Evolutionary conservation across 805 yeast genomes (phyloP).

Genomic region (Nakazawaea peltata): DNA sequence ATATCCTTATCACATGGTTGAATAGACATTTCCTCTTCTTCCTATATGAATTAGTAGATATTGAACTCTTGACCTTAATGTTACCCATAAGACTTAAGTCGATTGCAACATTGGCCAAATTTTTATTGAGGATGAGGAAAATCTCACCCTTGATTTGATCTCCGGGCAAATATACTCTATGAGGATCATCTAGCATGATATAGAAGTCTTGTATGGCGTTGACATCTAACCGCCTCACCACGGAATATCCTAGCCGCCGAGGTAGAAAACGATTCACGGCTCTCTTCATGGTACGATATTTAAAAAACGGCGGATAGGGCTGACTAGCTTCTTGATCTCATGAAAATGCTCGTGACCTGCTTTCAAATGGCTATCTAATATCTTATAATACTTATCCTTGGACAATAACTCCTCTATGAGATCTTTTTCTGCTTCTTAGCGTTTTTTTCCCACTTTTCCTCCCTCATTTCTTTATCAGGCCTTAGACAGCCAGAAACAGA

Average conservation of each 20-base stretch:
- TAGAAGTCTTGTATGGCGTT: conserved; percentile 55
- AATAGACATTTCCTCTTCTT: conserved; percentile 45
- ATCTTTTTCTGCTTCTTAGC: too few species aligned
- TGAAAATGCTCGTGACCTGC: too few species aligned
- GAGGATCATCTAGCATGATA: conserved; percentile 67
- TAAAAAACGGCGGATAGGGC: too few species aligned
- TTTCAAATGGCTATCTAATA: too few species aligned
- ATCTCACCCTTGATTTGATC: conserved; percentile 64
- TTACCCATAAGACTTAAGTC: conserved; percentile 48
- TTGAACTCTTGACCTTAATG: conserved; percentile 42
- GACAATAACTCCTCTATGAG: too few species aligned
- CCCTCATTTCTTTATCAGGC: too few species aligned
- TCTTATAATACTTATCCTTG: too few species aligned
- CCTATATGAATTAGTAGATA: conserved; percentile 44
- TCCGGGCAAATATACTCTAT: conserved; percentile 71
- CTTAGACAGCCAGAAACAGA: too few species aligned
- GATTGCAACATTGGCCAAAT: conserved; percentile 44
- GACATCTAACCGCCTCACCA: conserved; percentile 23
- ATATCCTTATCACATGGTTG: conserved; percentile 50
- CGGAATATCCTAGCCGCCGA: conserved; percentile 4
- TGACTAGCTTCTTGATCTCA: too few species aligned
- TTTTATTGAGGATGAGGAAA: conserved; percentile 46
- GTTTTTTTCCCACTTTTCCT: too few species aligned
- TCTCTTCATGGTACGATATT: conserved; percentile 10
- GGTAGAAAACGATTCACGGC: conserved; percentile 9